These are phyloP conservation scores for Solanum rostratum DNA, from an alignment of 257 asterid genomes.

Conservation along the genomic window DNA sequence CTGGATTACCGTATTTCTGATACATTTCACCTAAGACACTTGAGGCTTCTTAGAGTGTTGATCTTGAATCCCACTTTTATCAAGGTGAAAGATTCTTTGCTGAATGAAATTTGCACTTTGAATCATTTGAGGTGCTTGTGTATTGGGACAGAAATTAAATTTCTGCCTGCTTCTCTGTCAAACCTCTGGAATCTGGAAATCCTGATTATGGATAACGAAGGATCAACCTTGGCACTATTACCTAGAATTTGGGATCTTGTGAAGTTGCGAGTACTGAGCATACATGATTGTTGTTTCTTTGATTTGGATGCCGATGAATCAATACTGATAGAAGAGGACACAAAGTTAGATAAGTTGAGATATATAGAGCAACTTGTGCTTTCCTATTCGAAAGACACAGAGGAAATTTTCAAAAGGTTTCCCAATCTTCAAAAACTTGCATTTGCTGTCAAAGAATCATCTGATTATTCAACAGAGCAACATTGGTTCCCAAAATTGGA, in stretches of 20 bases:
- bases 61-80: no score
- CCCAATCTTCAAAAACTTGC: background rate
- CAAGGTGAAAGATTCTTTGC: no score
- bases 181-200: background rate
- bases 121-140: no score
- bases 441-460: background rate
- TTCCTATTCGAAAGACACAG: background rate
- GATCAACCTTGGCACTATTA: background rate
- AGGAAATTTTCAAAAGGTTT: background rate
- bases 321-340: no score
- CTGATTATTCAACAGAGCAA: background rate
- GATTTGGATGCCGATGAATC: background rate
- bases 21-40: no score
- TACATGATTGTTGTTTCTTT: background rate
- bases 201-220: background rate
- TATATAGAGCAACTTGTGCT: background rate
- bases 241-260: background rate
- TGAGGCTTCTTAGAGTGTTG: no score
- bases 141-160: no score
- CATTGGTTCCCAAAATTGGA: background rate
- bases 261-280: background rate
- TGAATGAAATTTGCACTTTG: no score
- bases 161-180: no score
- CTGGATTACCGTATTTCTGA: no score
- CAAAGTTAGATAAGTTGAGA: background rate